Conservation (phyloP, 1,284 basidiomycete species). For the Tilletia horrida region DNA sequence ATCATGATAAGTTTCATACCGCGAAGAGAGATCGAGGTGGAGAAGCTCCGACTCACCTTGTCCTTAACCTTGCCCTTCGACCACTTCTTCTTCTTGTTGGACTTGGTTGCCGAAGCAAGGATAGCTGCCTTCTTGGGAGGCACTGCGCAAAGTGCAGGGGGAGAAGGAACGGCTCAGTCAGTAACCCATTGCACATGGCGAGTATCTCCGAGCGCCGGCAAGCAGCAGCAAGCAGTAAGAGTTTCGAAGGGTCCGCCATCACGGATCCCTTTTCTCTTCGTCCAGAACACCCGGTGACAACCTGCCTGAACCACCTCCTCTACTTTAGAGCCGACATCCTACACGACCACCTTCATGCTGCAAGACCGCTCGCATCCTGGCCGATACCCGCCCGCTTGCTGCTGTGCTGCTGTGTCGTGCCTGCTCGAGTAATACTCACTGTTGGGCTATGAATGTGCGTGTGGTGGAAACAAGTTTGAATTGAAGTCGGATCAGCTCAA, state of each 20-base stretch:
- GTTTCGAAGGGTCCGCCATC: too few relatives aligned
- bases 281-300: too few relatives aligned
- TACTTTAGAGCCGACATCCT: too few relatives aligned
- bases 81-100: conserved; percentile 98
- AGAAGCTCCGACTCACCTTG: conserved; percentile 63
- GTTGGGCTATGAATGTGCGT: conserved; percentile 2
- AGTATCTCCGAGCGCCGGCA: background rate
- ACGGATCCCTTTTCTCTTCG: too few relatives aligned
- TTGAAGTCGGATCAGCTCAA: background rate
- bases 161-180: background rate
- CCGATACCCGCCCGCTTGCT: background rate
- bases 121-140: conserved; percentile 56
- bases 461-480: background rate
- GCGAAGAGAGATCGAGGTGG: background rate
- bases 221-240: background rate
- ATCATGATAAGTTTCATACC: background rate
- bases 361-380: background rate
- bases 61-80: conserved; percentile 99
- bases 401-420: background rate
- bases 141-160: conserved; percentile 23
- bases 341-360: too few relatives aligned
- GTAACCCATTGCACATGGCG: background rate
- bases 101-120: conserved; percentile 52
- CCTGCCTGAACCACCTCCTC: too few relatives aligned
- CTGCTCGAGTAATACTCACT: background rate